A percentile compares a stretch with the other conserved stretches of the same genome.
These are phyloP conservation scores for Spatholobus suberectus DNA, from an alignment of 306 rosid species.

Conservation along the genomic window DNA sequence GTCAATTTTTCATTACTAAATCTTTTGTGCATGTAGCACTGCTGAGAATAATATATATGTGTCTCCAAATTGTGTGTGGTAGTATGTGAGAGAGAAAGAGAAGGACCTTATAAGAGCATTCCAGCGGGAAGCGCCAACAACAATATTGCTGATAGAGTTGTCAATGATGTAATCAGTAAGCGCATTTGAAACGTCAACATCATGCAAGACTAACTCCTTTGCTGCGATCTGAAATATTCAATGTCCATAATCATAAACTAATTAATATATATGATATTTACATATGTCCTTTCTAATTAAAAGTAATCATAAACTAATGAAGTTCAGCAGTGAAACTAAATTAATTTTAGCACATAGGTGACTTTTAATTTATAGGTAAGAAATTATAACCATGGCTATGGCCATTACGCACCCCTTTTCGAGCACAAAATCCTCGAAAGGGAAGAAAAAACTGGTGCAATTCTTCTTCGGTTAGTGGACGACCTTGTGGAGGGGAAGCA, in stretches of 20 bases:
- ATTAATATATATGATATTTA: neutral
- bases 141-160: constrained; percentile 61
- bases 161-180: constrained; percentile 51
- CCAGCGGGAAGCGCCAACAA: constrained; percentile 74
- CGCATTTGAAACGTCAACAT: constrained; percentile 67
- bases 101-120: constrained; percentile 61
- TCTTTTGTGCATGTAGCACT: neutral
- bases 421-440: constrained; percentile 77
- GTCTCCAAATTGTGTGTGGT: neutral
- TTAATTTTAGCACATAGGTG: neutral
- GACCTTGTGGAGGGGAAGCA: constrained; percentile 47
- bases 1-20: neutral
- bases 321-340: neutral
- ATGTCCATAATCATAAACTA: neutral
- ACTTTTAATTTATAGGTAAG: neutral
- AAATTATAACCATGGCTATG: neutral
- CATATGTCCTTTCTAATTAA: neutral
- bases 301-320: neutral
- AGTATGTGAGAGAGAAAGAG: neutral
- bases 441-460: constrained; percentile 74
- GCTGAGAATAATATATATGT: neutral
- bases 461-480: constrained; percentile 65
- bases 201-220: constrained; percentile 70
- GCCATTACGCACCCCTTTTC: constrained; percentile 67
- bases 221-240: constrained; percentile 61